These are phyloP conservation scores for Eutrema salsugineum DNA, from an alignment of 441 rosid species.

Conservation along the genomic window DNA sequence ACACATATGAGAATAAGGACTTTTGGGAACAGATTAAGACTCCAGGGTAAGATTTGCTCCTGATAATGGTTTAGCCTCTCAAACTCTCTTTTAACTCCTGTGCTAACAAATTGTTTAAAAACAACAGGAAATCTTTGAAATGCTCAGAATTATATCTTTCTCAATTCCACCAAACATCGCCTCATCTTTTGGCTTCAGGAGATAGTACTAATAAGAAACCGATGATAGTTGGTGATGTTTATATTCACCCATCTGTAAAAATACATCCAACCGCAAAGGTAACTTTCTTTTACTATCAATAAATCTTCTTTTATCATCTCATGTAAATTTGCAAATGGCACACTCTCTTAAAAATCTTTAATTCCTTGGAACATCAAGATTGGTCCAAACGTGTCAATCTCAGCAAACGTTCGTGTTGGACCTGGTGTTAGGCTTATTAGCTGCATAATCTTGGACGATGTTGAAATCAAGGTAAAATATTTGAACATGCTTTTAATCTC, in stretches of 20 bases:
- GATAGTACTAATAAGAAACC: conserved; percentile 48
- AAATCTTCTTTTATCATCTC: background rate
- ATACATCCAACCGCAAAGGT: conserved; percentile 87
- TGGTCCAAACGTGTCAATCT: conserved; percentile 89
- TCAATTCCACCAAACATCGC: conserved; percentile 49
- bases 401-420: conserved; percentile 94
- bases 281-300: background rate
- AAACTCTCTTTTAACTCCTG: background rate
- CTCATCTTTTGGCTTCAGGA: conserved; percentile 57
- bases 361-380: conserved; percentile 41
- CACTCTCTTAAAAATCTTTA: background rate
- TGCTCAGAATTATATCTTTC: conserved; percentile 74
- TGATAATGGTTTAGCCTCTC: background rate
- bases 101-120: background rate
- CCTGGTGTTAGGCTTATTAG: conserved; percentile 83
- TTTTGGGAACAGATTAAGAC: conserved; percentile 91
- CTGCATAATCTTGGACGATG: conserved; percentile 77
- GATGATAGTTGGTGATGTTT: conserved; percentile 63
- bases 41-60: conserved; percentile 48
- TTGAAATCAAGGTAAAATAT: conserved; percentile 52
- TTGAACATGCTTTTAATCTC: background rate
- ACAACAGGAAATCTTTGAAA: conserved; percentile 66
- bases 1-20: conserved; percentile 64
- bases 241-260: conserved; percentile 77
- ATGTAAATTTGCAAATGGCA: background rate